Evolutionary conservation across 495 filamentous ascomycete species (phyloP), one percentile per base, ranked within the genome.

Genomic region (Penicillium steckii): DNA sequence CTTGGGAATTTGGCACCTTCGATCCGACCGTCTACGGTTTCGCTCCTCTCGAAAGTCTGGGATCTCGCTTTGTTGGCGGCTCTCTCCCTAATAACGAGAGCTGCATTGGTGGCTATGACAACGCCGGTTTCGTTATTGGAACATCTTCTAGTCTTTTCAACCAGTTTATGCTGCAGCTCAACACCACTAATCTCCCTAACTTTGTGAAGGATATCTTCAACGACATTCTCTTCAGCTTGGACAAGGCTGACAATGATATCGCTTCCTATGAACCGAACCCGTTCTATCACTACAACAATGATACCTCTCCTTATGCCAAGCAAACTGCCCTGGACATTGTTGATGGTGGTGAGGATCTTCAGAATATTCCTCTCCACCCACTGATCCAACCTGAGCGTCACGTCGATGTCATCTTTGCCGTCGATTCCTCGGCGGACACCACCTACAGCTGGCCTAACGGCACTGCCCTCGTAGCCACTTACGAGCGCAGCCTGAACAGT

Each of bases 71-170:
- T 69, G 81, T 74, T 32, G 76, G 52, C 18, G 93, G 93, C 32
- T 56, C 66, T 18, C 69, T 95, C 13, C 71, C 78, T 1, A 54
- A 70, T n/a, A 68, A 74, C 52, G 80, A 84, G 49, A 60, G 70
- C 24, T 97, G 93, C 65, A 76, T 95, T 3, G 66, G 71, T 7
- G 93, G 93, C 3, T 95, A 90, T 58, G 93, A 97, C 73, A 90
- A 90, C 61, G 81, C 78, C 37, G 91, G 90, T 19, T 97, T 80
- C 65, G 71, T 96, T 26, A 91, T 95, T 81, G 94, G 93, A 26
- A 96, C 92, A 0, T 92, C 87, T n/a, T 90, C 86, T 17, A 86
- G 86, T 8, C 80, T 97, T 26, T 97, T 97, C 84, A 97, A 97
- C 72, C 68, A 78, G 47, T 78, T 86, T 67, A 59, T 94, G 2